Evolutionary conservation across 192 early-diverging fungal genomes (phyloP), one percentile per base, ranked within the genome.

Genomic region (Endogone sp.): DNA sequence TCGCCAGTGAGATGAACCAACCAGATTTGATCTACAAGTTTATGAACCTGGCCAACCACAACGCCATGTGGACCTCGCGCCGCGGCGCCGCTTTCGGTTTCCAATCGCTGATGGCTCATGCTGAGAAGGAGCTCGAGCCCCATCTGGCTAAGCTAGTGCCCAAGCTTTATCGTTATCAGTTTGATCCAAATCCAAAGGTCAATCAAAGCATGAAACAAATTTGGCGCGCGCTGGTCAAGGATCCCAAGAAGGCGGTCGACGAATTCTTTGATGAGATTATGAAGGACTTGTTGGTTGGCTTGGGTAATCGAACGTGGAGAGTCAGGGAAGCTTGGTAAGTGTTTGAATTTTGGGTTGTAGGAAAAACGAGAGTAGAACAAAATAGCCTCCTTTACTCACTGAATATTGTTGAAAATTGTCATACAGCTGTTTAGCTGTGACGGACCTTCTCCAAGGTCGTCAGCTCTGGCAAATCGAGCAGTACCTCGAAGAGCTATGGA

Each of bases 11-110:
- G 54, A 87, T 98, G 85, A 95, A 94, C 64, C 93, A 96, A 56
- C 95, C 96, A 3, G 92, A 96, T 60, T 79, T 98, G 20, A 92
- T 96, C 4, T 97, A 96, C 78, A 91, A 92, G 67, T 94, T 98
- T 69, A 94, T 96, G 90, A 90, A 92, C 32, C 81, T 98, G 8
- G 96, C 96, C 1, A 91, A 90, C 32, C 93, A 97, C 73, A 91
- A 94, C 61, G 94, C 94, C 6, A 88, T 95, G 81, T 96, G 94
- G 93, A 89, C 90, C 68, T 94, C 94, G 16, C 81, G 94, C 24
- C 83, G 93, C 26, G 95, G 94, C 30, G 94, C 94, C 9, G 90
- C 91, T 10, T 90, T 95, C 74, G 95, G 95, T 16, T 94, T 98
- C 62, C 85, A 89, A 4, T 86, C 86, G 4, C 88, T 97, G 66